Conservation (phyloP, 2,329 filamentous ascomycete genomes). For the Didymella pomorum region DNA sequence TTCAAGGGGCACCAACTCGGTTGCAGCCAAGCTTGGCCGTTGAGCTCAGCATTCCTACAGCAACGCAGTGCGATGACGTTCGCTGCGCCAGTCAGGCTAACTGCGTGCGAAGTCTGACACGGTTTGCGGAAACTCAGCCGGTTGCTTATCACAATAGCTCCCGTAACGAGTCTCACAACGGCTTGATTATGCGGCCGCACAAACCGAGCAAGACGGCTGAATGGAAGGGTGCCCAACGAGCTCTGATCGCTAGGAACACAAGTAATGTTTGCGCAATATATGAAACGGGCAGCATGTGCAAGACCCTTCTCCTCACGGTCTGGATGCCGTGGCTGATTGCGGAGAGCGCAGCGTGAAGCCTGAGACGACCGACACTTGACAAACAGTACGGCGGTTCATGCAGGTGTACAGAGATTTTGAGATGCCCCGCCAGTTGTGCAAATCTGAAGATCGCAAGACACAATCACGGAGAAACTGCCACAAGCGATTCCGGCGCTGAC, state of each 20-base stretch:
- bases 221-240: slow-evolving; percentile 4
- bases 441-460: background rate
- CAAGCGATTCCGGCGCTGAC: background rate
- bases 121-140: slow-evolving; percentile 13
- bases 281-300: slow-evolving; percentile 1
- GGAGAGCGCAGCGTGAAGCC: background rate
- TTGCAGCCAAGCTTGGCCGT: slow-evolving; percentile 6
- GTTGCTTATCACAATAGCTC: slow-evolving; percentile 13
- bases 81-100: slow-evolving; percentile 2
- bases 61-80: slow-evolving; percentile 19
- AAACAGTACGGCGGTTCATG: background rate
- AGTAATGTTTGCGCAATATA: slow-evolving; percentile 4
- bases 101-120: slow-evolving; percentile 7
- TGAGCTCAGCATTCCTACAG: slow-evolving; percentile 9
- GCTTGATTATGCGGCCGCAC: slow-evolving; percentile 15
- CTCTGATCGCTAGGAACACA: background rate
- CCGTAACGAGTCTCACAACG: slow-evolving; percentile 15
- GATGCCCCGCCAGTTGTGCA: background rate
- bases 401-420: slow-evolving; percentile 7
- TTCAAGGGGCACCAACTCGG: slow-evolving; percentile 11
- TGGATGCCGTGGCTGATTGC: slow-evolving; percentile 12
- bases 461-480: background rate
- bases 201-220: slow-evolving; percentile 5
- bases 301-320: background rate
- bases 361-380: background rate